Evolutionary conservation across 768 basidiomycete genomes (phyloP).

Genomic region (Strobilomyces confusus): DNA sequence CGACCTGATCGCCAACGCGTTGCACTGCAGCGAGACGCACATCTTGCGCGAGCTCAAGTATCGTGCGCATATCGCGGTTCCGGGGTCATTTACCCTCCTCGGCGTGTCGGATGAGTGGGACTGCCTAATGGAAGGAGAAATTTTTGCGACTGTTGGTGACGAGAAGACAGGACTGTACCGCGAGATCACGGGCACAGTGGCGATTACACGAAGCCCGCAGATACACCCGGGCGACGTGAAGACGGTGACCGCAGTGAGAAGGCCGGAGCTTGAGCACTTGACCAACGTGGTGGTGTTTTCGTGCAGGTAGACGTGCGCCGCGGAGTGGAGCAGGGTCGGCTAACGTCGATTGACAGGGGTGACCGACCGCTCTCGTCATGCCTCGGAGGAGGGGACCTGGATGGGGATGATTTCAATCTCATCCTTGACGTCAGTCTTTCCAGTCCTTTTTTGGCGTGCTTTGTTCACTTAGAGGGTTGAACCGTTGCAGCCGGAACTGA

Average conservation of each 20-base stretch:
- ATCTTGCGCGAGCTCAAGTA: constrained; percentile 50
- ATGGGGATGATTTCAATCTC: constrained; percentile 51
- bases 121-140: constrained; percentile 42
- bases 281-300: constrained; percentile 50
- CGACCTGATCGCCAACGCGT: constrained; percentile 33
- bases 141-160: constrained; percentile 42
- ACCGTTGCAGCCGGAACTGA: constrained; percentile 30
- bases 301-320: constrained; percentile 32
- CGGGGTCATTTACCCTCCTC: constrained; percentile 46
- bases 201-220: constrained; percentile 50
- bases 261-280: constrained; percentile 36
- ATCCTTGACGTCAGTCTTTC: constrained; percentile 36
- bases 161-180: constrained; percentile 25
- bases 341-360: constrained; percentile 31
- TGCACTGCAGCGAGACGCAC: constrained; percentile 41
- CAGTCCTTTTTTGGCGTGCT: constrained; percentile 1
- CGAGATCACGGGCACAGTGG: constrained; percentile 35
- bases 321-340: not conserved
- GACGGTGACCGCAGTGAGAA: constrained; percentile 40
- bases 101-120: constrained; percentile 51
- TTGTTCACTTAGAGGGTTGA: constrained; percentile 8
- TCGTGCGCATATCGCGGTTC: constrained; percentile 47
- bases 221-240: constrained; percentile 50
- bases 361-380: constrained; percentile 41
- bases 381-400: constrained; percentile 52